phyloP scores from a whole-genome alignment of 1,284 basidiomycete species.

The Cutaneotrichosporon sp. region DNA sequence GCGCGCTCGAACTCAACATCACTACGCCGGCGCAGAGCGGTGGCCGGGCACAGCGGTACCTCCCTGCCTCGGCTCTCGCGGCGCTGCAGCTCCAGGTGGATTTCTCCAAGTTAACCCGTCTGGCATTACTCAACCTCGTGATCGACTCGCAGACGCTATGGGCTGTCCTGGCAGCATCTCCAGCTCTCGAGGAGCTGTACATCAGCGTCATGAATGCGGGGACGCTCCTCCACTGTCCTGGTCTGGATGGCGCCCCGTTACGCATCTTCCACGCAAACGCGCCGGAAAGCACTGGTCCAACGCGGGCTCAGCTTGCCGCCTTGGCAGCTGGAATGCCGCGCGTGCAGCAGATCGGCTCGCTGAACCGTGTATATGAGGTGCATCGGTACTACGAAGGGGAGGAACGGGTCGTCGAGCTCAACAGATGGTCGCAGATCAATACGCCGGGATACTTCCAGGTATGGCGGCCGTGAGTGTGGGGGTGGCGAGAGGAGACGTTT shows the following conservation, averaged over 20 bases:
- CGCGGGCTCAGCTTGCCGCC: constrained; percentile 21
- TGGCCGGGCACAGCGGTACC: constrained; percentile 10
- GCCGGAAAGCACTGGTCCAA: constrained; percentile 28
- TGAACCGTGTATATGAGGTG: constrained; percentile 44
- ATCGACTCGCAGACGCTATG: constrained; percentile 17
- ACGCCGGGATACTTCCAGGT: constrained; percentile 45
- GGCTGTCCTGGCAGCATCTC: constrained; percentile 13
- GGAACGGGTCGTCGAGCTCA: constrained; percentile 28
- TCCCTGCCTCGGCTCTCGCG: constrained; percentile 17
- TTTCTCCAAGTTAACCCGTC: constrained; percentile 18
- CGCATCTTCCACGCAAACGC: constrained; percentile 39
- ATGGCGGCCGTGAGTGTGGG: constrained; percentile 35
- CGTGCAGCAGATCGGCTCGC: constrained; percentile 40
- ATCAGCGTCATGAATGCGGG: constrained; percentile 21
- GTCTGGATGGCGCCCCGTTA: constrained; percentile 6
- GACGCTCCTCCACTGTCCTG: constrained; percentile 19
- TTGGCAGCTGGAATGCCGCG: constrained; percentile 25
- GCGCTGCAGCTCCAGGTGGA: constrained; percentile 19
- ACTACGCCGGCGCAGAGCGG: constrained; percentile 9
- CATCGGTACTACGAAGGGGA: constrained; percentile 28
- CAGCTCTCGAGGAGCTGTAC: constrained; percentile 35
- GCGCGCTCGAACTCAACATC: constrained; percentile 33
- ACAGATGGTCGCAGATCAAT: constrained; percentile 28
- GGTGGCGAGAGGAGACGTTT: not conserved
- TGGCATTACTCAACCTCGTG: constrained; percentile 37